A percentile compares a stretch with the other conserved stretches of the same genome.
phyloP scores from a whole-genome alignment of 352 stramenopile species.

The Globisporangium viniferum region DNA sequence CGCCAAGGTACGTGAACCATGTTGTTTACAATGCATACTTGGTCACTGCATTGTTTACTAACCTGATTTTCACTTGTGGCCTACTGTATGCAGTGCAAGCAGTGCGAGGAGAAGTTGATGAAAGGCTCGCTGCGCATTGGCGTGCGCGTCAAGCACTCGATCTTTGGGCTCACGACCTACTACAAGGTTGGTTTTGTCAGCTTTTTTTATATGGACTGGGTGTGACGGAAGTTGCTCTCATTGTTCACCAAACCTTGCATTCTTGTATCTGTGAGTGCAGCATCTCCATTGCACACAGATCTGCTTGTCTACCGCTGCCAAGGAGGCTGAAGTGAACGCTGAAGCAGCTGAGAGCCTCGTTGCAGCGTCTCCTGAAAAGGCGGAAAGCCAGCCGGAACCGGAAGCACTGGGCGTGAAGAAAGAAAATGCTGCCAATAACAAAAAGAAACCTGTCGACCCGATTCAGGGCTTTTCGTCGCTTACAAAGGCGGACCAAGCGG shows the following conservation, averaged over 20 bases:
- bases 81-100: slow-evolving; percentile 46
- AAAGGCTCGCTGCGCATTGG: slow-evolving; percentile 46
- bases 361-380: neutral
- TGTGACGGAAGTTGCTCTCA: too few relatives aligned
- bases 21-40: neutral
- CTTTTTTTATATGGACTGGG: neutral
- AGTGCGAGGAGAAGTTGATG: slow-evolving; percentile 62
- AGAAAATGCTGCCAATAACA: slow-evolving; percentile 7
- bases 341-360: neutral
- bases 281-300: slow-evolving; percentile 47
- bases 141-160: slow-evolving; percentile 65
- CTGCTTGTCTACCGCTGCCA: slow-evolving; percentile 22
- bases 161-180: slow-evolving; percentile 78
- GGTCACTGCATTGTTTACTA: neutral
- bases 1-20: slow-evolving; percentile 38
- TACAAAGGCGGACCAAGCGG: slow-evolving; percentile 35
- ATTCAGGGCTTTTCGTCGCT: slow-evolving; percentile 51
- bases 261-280: slow-evolving; percentile 9
- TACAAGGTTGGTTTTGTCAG: slow-evolving; percentile 51
- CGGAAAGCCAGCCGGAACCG: slow-evolving; percentile 6
- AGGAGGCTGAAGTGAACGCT: neutral
- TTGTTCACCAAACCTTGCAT: neutral
- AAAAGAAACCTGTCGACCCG: slow-evolving; percentile 26
- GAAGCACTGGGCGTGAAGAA: slow-evolving; percentile 14
- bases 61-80: neutral